phyloP scores from a whole-genome alignment of 192 early-diverging fungal species.

The Rhizoclosmatium sp. region DNA sequence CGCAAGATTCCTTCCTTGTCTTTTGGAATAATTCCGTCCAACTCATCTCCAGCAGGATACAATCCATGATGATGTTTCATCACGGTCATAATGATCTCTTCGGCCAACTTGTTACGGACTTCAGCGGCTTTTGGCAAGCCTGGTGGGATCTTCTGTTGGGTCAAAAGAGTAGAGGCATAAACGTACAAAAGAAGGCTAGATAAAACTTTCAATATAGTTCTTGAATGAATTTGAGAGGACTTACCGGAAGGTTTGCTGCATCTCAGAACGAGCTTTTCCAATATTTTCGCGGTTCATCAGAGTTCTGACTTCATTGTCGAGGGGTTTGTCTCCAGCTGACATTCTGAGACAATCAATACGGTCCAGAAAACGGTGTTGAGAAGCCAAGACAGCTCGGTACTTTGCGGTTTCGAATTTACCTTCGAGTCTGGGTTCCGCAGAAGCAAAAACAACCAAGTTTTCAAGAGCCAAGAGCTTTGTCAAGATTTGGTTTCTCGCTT shows the following conservation, averaged over 20 bases:
- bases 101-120: neutral
- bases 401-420: slow-evolving; percentile 18
- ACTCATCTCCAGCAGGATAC: neutral
- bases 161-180: neutral
- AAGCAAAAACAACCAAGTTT: slow-evolving; percentile 19
- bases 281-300: too few relatives aligned
- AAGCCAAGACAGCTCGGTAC: slow-evolving; percentile 18
- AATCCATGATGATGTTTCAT: neutral
- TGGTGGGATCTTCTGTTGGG: slow-evolving; percentile 11
- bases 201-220: neutral
- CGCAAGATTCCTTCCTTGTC: slow-evolving; percentile 1
- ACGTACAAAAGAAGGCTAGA: slow-evolving; percentile 5
- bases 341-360: slow-evolving; percentile 15
- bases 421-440: slow-evolving; percentile 26
- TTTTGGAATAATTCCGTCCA: slow-evolving; percentile 27
- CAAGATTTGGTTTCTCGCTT: slow-evolving; percentile 6
- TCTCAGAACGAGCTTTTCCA: slow-evolving; percentile 8
- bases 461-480: slow-evolving; percentile 17
- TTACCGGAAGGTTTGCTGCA: slow-evolving; percentile 18
- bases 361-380: slow-evolving; percentile 6
- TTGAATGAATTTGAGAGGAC: neutral
- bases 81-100: neutral
- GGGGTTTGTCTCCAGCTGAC: neutral
- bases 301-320: neutral
- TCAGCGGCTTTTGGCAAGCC: neutral